A percentile compares a stretch with the other conserved stretches of the same genome.
Conservation (phyloP, 768 basidiomycete genomes). For the Amanita jacksonii region DNA sequence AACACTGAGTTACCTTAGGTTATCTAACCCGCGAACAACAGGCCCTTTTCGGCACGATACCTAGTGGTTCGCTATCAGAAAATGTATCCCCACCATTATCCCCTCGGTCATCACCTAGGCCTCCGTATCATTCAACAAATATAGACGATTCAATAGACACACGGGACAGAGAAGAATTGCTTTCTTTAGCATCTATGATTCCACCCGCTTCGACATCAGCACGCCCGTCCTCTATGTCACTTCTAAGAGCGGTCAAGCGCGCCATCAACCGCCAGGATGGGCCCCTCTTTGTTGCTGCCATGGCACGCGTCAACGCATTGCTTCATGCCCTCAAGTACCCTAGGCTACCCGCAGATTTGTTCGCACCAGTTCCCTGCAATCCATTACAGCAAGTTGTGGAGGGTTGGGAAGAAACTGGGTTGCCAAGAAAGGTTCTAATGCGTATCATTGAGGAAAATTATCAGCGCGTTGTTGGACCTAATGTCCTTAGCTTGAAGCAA, state of each 20-base stretch:
- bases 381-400: slow-evolving; percentile 36
- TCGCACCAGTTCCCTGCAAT: slow-evolving; percentile 36
- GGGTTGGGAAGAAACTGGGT: slow-evolving; percentile 40
- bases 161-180: slow-evolving; percentile 19
- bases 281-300: slow-evolving; percentile 55
- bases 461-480: slow-evolving; percentile 87
- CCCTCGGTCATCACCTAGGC: slow-evolving; percentile 29
- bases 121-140: slow-evolving; percentile 21
- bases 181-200: slow-evolving; percentile 21
- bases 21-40: slow-evolving; percentile 64
- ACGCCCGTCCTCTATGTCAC: slow-evolving; percentile 18
- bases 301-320: slow-evolving; percentile 52
- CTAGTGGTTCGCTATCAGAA: slow-evolving; percentile 36
- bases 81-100: slow-evolving; percentile 27
- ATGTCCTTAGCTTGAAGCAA: slow-evolving; percentile 67
- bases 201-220: slow-evolving; percentile 18
- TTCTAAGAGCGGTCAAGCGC: slow-evolving; percentile 54
- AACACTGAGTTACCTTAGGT: slow-evolving; percentile 25
- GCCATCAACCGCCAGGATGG: slow-evolving; percentile 65
- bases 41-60: slow-evolving; percentile 57
- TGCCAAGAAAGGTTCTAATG: slow-evolving; percentile 60
- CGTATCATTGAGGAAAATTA: slow-evolving; percentile 87
- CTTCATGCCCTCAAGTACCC: slow-evolving; percentile 63
- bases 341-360: slow-evolving; percentile 39
- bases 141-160: slow-evolving; percentile 16